A percentile compares a stretch with the other conserved stretches of the same genome.
phyloP scores from a whole-genome alignment of 495 filamentous ascomycete species.

The Tetracladium setigerum region DNA sequence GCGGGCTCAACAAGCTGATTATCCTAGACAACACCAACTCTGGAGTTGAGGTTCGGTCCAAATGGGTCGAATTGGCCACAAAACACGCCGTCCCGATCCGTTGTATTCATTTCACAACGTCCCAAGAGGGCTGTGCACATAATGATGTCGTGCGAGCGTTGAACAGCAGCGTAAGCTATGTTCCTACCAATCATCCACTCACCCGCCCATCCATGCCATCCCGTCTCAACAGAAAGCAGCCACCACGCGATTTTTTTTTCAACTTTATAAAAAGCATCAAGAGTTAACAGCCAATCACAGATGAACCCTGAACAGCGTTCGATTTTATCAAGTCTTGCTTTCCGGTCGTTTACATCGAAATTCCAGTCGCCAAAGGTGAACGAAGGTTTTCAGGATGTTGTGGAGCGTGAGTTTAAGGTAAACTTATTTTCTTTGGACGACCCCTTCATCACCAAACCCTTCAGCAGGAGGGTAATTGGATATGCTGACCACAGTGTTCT shows the following conservation, averaged over 20 bases:
- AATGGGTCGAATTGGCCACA: conserved; percentile 69
- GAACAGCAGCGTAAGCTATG: conserved; percentile 43
- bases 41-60: conserved; percentile 59
- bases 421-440: conserved; percentile 13
- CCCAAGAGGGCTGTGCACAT: conserved; percentile 69
- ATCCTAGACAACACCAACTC: conserved; percentile 86
- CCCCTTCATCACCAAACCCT: no score
- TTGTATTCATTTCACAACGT: conserved; percentile 76
- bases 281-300: conserved; percentile 23
- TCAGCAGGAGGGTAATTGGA: background rate
- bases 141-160: conserved; percentile 81
- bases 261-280: conserved; percentile 7
- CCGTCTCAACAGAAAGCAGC: conserved; percentile 5
- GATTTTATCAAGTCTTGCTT: conserved; percentile 71
- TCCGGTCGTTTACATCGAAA: conserved; percentile 59
- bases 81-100: conserved; percentile 69
- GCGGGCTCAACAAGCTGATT: background rate
- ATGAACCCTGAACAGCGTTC: conserved; percentile 77
- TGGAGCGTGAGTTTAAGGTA: conserved; percentile 47
- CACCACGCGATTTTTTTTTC: conserved; percentile 11
- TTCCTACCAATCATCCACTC: conserved; percentile 17
- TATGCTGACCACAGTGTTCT: conserved; percentile 13
- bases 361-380: conserved; percentile 61
- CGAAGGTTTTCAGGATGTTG: conserved; percentile 83
- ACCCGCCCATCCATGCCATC: conserved; percentile 5